Conservation (phyloP, 2,329 filamentous ascomycete species). For the Ceratocystis diversiconidia region DNA sequence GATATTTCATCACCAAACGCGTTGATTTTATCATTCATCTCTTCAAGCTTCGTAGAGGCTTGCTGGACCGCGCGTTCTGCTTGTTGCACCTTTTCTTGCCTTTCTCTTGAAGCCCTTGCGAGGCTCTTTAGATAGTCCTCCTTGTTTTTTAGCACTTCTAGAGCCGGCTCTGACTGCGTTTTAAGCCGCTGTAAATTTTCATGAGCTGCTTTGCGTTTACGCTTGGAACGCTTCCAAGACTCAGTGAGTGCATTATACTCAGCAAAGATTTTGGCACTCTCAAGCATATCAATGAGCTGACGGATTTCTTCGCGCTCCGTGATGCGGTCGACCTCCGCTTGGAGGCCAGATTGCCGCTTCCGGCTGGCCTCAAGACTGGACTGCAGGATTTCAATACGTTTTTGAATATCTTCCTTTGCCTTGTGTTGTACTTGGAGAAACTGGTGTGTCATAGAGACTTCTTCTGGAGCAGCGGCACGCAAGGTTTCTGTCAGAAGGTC, state of each 20-base stretch:
- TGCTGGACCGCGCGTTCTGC: slow-evolving; percentile 4
- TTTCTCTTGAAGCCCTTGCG: background rate
- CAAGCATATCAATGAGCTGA: slow-evolving; percentile 36
- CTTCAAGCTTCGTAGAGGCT: background rate
- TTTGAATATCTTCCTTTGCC: slow-evolving; percentile 38
- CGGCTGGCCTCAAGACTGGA: slow-evolving; percentile 45
- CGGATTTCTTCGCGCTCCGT: slow-evolving; percentile 49
- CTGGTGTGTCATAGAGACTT: slow-evolving; percentile 69
- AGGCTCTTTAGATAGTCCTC: slow-evolving; percentile 1
- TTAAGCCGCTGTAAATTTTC: slow-evolving; percentile 22
- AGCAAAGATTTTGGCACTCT: slow-evolving; percentile 49
- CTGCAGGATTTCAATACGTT: slow-evolving; percentile 36
- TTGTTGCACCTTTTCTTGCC: background rate
- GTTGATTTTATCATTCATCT: slow-evolving; percentile 14
- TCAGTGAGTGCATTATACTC: slow-evolving; percentile 42
- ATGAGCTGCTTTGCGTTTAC: slow-evolving; percentile 25
- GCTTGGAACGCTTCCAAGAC: slow-evolving; percentile 31
- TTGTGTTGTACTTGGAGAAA: slow-evolving; percentile 56
- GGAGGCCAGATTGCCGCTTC: slow-evolving; percentile 56
- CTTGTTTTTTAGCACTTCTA: slow-evolving; percentile 17
- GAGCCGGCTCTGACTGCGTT: slow-evolving; percentile 12
- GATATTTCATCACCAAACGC: slow-evolving; percentile 17
- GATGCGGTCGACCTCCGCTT: slow-evolving; percentile 70
- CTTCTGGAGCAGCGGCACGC: slow-evolving; percentile 66
- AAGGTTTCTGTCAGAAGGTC: slow-evolving; percentile 76